Percentiles rank a stretch among this genome's conserved stretches.
These are phyloP conservation scores for Capronia coronata DNA, from an alignment of 2,329 filamentous ascomycete genomes.

Conservation along the genomic window DNA sequence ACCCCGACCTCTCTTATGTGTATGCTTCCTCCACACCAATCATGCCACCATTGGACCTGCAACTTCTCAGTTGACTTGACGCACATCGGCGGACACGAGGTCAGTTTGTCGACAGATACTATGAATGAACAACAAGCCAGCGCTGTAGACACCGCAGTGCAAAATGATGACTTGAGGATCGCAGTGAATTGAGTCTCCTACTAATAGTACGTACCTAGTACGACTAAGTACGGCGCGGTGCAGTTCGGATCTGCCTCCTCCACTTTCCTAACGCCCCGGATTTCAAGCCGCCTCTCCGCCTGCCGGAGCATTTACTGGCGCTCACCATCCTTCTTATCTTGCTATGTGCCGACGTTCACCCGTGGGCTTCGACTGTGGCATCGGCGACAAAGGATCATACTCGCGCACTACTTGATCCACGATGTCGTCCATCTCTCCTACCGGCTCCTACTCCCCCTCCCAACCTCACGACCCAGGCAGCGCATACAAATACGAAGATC, in stretches of 20 bases:
- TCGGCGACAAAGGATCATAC: slow-evolving; percentile 3
- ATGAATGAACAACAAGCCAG: too few species aligned
- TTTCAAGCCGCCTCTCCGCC: background rate
- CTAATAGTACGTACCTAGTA: too few species aligned
- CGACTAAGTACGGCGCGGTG: too few species aligned
- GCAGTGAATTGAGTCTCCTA: too few species aligned
- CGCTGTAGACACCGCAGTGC: too few species aligned
- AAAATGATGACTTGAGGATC: too few species aligned
- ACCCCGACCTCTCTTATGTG: too few species aligned
- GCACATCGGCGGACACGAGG: too few species aligned
- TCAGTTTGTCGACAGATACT: too few species aligned
- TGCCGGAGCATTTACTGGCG: slow-evolving; percentile 9
- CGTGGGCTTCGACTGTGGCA: slow-evolving; percentile 10
- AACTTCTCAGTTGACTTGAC: too few species aligned
- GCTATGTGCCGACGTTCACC: slow-evolving; percentile 24
- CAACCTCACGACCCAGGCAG: slow-evolving; percentile 16
- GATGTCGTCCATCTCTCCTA: slow-evolving; percentile 23
- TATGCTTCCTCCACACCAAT: too few species aligned
- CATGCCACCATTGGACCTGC: too few species aligned
- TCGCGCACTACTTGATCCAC: background rate
- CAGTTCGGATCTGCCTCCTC: background rate
- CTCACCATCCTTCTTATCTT: background rate
- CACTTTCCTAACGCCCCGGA: background rate
- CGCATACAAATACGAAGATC: slow-evolving; percentile 24
- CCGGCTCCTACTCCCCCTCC: slow-evolving; percentile 14